Percentiles rank a stretch among this genome's conserved stretches.
Conservation (phyloP, 371 early-diverging fungal genomes). For the Apophysomyces trapeziformis region DNA sequence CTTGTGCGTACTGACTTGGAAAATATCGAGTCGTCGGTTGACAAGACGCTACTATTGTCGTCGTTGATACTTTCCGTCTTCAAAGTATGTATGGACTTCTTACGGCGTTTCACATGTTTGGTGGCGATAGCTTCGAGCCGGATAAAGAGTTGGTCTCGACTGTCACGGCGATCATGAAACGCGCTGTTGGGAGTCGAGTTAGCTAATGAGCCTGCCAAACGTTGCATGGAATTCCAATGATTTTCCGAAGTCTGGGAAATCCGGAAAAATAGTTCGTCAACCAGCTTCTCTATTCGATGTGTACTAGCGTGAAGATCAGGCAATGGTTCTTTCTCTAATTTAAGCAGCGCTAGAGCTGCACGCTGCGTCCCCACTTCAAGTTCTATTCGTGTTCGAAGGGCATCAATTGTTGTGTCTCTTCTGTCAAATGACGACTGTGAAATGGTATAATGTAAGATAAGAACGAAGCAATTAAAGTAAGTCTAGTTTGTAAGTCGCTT, state of each 20-base stretch:
- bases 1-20: constrained; percentile 24
- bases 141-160: not conserved
- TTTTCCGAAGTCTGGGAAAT: not conserved
- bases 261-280: constrained; percentile 1
- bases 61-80: constrained; percentile 3
- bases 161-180: not conserved
- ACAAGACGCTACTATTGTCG: constrained; percentile 22
- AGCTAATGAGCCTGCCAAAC: constrained; percentile 30
- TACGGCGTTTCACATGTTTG: not conserved
- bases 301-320: not conserved
- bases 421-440: not conserved
- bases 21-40: constrained; percentile 21
- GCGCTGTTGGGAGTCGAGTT: not conserved
- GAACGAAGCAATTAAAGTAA: not conserved
- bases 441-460: not conserved
- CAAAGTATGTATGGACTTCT: not conserved
- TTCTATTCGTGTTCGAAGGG: not conserved
- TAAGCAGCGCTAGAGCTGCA: not conserved
- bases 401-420: not conserved
- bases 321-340: not conserved
- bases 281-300: not conserved
- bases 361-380: not conserved
- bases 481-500: not conserved
- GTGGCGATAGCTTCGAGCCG: not conserved
- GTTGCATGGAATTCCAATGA: constrained; percentile 21